Conservation (phyloP, 306 rosid genomes). For the Mucuna pruriens region DNA sequence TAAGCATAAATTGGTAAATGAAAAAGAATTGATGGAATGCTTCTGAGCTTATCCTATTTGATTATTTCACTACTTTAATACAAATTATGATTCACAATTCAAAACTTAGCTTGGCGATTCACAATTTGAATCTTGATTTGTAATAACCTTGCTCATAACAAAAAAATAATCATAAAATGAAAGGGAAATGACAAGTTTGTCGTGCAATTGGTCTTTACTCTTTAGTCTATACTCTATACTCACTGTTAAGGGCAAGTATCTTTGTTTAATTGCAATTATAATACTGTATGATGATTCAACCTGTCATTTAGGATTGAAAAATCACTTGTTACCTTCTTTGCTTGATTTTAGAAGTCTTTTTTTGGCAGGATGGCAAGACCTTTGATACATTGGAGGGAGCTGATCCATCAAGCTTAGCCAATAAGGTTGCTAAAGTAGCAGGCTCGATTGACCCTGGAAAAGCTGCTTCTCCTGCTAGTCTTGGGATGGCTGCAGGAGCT, state of each 20-base stretch:
- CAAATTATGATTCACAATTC: no score
- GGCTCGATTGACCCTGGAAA: conserved; percentile 72
- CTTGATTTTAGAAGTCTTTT: conserved; percentile 28
- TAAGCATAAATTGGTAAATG: no score
- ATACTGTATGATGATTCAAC: neutral
- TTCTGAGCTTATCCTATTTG: no score
- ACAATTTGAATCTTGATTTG: no score
- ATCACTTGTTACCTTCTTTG: neutral
- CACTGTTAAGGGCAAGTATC: neutral
- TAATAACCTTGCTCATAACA: no score
- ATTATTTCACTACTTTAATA: no score
- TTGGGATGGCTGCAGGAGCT: conserved; percentile 89
- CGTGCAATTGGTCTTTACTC: neutral
- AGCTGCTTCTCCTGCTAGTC: conserved; percentile 92
- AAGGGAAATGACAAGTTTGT: neutral
- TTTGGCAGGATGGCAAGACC: conserved; percentile 79
- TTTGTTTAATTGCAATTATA: neutral
- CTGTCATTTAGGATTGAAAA: conserved; percentile 9
- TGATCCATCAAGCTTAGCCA: conserved; percentile 97
- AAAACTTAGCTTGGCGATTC: no score
- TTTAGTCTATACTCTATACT: neutral
- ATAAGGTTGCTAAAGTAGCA: conserved; percentile 87
- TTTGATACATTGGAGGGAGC: conserved; percentile 93
- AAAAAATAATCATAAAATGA: neutral
- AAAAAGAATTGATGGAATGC: no score